Percentiles rank a stretch among this genome's conserved stretches.
phyloP scores from a whole-genome alignment of 179 eudicot genomes.

The Camellia oleifera region DNA sequence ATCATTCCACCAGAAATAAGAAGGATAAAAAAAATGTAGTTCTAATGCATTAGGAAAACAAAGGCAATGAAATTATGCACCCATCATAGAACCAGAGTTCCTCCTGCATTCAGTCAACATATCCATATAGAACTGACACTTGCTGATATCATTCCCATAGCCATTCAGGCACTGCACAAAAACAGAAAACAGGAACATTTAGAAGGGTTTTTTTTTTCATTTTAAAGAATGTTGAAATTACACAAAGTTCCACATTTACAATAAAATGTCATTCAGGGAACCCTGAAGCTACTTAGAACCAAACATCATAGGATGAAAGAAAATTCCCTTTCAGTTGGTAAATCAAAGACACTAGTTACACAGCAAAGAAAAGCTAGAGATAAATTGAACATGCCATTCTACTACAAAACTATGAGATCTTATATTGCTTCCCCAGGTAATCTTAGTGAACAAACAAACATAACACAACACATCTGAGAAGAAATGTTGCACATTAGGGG shows the following conservation, averaged over 20 bases:
- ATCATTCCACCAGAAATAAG: neutral
- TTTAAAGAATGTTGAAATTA: neutral
- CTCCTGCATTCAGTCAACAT: slow-evolving; percentile 66
- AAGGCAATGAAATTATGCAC: slow-evolving; percentile 23
- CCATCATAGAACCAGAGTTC: slow-evolving; percentile 43
- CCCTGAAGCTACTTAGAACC: no score
- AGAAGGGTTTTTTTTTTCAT: neutral
- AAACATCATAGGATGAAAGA: no score
- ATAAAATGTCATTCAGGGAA: no score
- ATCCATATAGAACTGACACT: slow-evolving; percentile 83
- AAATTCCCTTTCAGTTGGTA: neutral
- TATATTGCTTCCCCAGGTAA: neutral
- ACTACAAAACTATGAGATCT: neutral
- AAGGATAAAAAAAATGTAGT: neutral
- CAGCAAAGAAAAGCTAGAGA: neutral
- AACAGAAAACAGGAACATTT: neutral
- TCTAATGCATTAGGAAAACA: neutral
- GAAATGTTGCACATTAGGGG: neutral
- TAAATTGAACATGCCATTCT: no score
- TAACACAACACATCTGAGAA: no score
- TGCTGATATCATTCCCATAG: slow-evolving; percentile 58
- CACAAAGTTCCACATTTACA: neutral
- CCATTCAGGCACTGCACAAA: slow-evolving; percentile 51
- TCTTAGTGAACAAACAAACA: neutral
- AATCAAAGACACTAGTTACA: neutral